Evolutionary conservation across 441 rosid genomes (phyloP).

Genomic region (Populus hybrid): DNA sequence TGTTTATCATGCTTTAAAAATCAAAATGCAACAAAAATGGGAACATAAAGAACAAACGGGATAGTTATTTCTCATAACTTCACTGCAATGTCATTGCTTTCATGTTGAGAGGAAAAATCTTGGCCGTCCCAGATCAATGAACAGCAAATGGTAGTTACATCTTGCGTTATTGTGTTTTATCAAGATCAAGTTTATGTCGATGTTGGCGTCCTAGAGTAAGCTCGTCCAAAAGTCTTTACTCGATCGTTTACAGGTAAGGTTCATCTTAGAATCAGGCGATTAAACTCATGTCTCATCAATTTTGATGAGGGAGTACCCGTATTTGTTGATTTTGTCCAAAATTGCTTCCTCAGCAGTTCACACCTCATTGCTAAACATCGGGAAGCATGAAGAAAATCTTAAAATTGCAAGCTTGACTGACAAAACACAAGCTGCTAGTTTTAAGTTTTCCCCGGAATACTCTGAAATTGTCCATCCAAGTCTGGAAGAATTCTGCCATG

Average conservation of each 20-base stretch:
- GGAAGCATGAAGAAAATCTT: not conserved
- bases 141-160: not conserved
- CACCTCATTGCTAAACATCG: not conserved
- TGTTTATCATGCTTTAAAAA: not conserved
- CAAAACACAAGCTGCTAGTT: not conserved
- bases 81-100: not conserved
- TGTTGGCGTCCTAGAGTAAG: no score
- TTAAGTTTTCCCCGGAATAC: not conserved
- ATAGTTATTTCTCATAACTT: not conserved
- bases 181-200: no score
- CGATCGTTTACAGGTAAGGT: no score
- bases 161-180: not conserved
- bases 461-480: not conserved
- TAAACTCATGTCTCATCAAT: no score
- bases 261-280: no score
- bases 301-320: not conserved
- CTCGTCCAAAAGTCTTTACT: no score
- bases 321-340: not conserved
- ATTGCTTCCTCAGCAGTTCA: not conserved
- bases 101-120: not conserved
- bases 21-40: not conserved
- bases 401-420: not conserved
- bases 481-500: not conserved
- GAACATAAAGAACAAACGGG: not conserved
- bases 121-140: not conserved